Base-by-base conservation (phyloP, 2,329 filamentous ascomycete genomes). In the Teratosphaeriaceae sp. region DNA sequence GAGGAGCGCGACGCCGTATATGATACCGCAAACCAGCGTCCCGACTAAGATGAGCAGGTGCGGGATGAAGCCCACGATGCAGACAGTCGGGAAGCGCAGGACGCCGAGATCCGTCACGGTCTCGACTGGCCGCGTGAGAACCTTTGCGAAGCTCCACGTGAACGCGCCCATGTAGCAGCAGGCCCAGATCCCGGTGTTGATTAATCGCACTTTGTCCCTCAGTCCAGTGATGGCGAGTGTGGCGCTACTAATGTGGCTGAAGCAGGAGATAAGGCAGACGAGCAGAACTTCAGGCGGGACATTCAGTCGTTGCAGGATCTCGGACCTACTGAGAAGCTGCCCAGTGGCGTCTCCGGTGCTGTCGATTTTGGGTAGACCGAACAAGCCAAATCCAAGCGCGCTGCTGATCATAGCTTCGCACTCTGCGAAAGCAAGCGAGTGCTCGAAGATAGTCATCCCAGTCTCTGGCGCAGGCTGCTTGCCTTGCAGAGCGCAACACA, bases 371-470 rank as follows among this genome's bases (percentile, higher is more conserved):
- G 74, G 60, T 50, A 70, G 58, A 19, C 75, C 72, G 56, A 85
- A 83, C 53, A 85, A 81, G 0, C 82, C 80, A 63, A 88, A 79
- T 11, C 83, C 83, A 12, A 95, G 76, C 39, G 88, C 85, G 51
- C 82, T 85, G 54, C 82, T 82, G 35, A 96, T 82, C 50, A 89
- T 85, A 22, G 86, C 84, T 62, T 98, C 92, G 7, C 90, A 90
- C 65, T 98, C 92, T 9, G 90, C 88, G 67, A 97, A 98, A 2
- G 90, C 90, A 7, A 98, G 73, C 0, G 89, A 96, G 59, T 96
- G 89, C 62, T 98, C 92, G 57, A 97, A 95, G 2, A 96, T 77
- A 0, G 89, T 95, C 86, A 97, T 95, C 15, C 88, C 89, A 1
- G 88, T 94, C 66, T 97, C 92, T 0, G 86, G 84, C 49, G 85